Percentiles rank a stretch among this genome's conserved stretches.
Evolutionary conservation across 2,329 filamentous ascomycete genomes (phyloP).

Genomic region (Grosmannia serpens): DNA sequence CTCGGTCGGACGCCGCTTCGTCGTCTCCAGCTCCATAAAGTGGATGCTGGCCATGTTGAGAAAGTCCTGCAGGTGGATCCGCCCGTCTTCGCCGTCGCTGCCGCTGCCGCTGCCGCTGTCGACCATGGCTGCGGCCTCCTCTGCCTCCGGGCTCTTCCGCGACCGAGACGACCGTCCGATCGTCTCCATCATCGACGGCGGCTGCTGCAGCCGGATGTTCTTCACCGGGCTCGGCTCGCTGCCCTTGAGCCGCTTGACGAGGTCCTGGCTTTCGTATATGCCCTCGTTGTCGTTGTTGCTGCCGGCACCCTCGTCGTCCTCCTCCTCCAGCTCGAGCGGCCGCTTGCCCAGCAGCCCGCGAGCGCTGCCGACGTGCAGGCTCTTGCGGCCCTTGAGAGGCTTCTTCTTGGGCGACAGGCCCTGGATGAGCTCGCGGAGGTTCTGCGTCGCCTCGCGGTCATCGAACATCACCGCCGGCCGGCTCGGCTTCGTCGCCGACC

Average conservation of each 20-base stretch:
- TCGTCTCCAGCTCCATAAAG: slow-evolving; percentile 98
- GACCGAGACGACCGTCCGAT: slow-evolving; percentile 47
- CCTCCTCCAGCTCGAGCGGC: slow-evolving; percentile 57
- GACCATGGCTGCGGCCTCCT: slow-evolving; percentile 15
- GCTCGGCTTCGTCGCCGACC: slow-evolving; percentile 21
- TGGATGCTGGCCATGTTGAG: slow-evolving; percentile 90
- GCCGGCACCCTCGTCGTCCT: slow-evolving; percentile 24
- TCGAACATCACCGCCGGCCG: slow-evolving; percentile 50
- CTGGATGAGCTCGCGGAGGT: slow-evolving; percentile 65
- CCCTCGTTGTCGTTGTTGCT: slow-evolving; percentile 22
- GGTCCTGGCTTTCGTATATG: slow-evolving; percentile 45
- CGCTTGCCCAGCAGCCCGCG: slow-evolving; percentile 64
- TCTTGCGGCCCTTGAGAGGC: slow-evolving; percentile 56
- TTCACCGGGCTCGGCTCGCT: slow-evolving; percentile 68
- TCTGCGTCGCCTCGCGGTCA: slow-evolving; percentile 52
- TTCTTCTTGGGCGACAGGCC: slow-evolving; percentile 68
- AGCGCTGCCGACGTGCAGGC: slow-evolving; percentile 63
- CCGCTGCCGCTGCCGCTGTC: slow-evolving; percentile 11
- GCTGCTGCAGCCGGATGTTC: slow-evolving; percentile 57
- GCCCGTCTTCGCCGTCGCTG: slow-evolving; percentile 41
- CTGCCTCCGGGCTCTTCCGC: slow-evolving; percentile 31
- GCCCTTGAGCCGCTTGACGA: slow-evolving; percentile 59
- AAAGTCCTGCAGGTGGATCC: slow-evolving; percentile 82
- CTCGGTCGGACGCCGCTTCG: slow-evolving; percentile 78
- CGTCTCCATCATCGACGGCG: slow-evolving; percentile 54